Evolutionary conservation across 257 asterid species (phyloP), one percentile per base, ranked within the genome.

Genomic region (Salvia hispanica): DNA sequence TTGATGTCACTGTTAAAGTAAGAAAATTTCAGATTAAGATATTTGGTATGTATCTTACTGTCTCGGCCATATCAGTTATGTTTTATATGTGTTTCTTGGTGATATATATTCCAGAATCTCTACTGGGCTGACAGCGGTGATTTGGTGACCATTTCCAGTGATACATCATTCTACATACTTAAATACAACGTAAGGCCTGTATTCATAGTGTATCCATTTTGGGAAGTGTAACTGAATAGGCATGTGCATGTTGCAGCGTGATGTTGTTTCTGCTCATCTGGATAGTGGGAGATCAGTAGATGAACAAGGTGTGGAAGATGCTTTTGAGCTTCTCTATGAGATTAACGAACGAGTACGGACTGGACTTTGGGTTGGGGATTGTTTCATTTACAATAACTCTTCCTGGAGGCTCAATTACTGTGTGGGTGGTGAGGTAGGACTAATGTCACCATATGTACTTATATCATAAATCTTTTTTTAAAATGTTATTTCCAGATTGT

Each of bases 361-460:
- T 82, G 99, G 98, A 70, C 53, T 91, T 47, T 94, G 99, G 99
- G 98, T 94, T 52, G 99, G 99, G 66, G 99, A 94, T 76, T 94
- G 99, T 77, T 94, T 94, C 73, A 94, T 94, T 72, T 94, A 94
- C 84, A 94, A 74, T 69, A 94, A 91, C 77, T 82, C 99, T 69
- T 87, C 99, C 52, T 94, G 96, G 98, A 91, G 95, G 71, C 96
- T 94, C 55, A 94, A 94, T 79, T 94, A 94, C 72, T 94, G 99
- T 15, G 98, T 94, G 1, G 99, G 99, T 54, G 99, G 97, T 66
- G 98, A 92, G 96, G 98, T 92, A 85, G 70, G 73, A 25, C 62
- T 72, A 78, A 44, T 42, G 52, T 31, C 39, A 28, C 64, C 63
- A 37, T 16, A 34, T 69, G 21, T 54, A 0, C 71, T 50, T 13